phyloP scores from a whole-genome alignment of 2,329 filamentous ascomycete species.

The Fusarium equiseti region DNA sequence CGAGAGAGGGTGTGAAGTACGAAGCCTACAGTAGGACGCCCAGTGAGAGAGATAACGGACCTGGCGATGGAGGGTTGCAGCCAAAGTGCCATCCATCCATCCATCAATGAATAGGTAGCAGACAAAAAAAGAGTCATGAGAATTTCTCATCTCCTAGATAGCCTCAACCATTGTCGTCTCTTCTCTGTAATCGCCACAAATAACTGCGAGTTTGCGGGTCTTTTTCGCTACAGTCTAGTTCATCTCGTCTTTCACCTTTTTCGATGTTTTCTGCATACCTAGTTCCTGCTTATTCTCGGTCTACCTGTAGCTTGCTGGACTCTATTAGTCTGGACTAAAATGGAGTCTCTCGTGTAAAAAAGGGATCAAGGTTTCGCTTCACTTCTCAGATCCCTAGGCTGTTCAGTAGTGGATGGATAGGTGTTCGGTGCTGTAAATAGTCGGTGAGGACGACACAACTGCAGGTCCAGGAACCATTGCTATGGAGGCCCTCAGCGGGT shows the following conservation, averaged over 20 bases:
- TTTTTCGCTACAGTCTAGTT: background rate
- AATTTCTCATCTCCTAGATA: slow-evolving; percentile 11
- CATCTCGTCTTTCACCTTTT: slow-evolving; percentile 26
- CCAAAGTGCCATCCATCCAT: background rate
- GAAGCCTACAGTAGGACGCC: slow-evolving; percentile 8
- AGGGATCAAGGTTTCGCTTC: slow-evolving; percentile 21
- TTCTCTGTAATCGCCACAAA: slow-evolving; percentile 15
- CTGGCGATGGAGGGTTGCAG: slow-evolving; percentile 32
- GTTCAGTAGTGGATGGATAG: slow-evolving; percentile 13
- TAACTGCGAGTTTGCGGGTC: slow-evolving; percentile 15
- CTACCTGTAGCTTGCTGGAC: slow-evolving; percentile 1
- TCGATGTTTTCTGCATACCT: slow-evolving; percentile 25
- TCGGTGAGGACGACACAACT: slow-evolving; percentile 45
- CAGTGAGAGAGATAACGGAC: slow-evolving; percentile 30
- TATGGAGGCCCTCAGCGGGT: background rate
- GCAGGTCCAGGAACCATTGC: slow-evolving; percentile 36
- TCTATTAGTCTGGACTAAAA: slow-evolving; percentile 16
- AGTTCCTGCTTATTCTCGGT: slow-evolving; percentile 18
- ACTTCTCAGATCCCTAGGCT: background rate
- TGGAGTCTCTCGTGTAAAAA: slow-evolving; percentile 3
- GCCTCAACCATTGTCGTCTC: background rate
- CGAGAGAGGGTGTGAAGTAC: slow-evolving; percentile 34
- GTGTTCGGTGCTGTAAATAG: slow-evolving; percentile 20
- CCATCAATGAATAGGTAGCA: background rate
- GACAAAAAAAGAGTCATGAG: slow-evolving; percentile 4